phyloP scores from a whole-genome alignment of 495 filamentous ascomycete species.

The Tuber microsphaerosporum region DNA sequence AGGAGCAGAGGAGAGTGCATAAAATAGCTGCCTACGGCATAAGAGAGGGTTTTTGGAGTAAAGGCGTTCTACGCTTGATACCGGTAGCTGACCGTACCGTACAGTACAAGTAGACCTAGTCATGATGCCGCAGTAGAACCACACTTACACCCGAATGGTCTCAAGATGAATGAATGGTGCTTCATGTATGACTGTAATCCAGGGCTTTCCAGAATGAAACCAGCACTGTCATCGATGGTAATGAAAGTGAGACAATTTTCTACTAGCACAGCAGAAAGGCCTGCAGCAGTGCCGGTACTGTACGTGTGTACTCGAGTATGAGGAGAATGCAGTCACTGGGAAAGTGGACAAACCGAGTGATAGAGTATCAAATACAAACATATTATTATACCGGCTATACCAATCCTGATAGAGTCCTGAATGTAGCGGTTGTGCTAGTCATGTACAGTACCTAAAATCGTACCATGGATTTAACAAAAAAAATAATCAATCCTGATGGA shows the following conservation, averaged over 20 bases:
- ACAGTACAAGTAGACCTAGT: no score
- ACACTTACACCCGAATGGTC: neutral
- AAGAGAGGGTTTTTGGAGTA: no score
- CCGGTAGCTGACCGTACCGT: no score
- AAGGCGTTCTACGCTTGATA: no score
- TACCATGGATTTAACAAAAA: no score
- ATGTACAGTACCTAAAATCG: no score
- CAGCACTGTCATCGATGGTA: neutral
- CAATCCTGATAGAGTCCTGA: no score
- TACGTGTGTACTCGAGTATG: no score
- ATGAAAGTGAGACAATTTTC: no score
- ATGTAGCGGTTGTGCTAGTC: no score
- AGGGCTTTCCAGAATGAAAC: neutral
- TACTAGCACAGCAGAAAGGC: neutral
- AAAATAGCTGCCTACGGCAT: neutral
- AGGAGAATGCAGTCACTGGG: neutral
- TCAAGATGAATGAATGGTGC: neutral
- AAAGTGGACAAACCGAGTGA: neutral
- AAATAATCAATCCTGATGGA: neutral
- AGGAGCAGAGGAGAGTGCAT: neutral
- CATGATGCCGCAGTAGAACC: neutral
- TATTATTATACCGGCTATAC: no score
- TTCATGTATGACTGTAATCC: neutral
- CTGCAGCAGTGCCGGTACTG: neutral
- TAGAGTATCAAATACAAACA: no score